Conservation (phyloP, 768 basidiomycete species). For the Serendipita sp. region DNA sequence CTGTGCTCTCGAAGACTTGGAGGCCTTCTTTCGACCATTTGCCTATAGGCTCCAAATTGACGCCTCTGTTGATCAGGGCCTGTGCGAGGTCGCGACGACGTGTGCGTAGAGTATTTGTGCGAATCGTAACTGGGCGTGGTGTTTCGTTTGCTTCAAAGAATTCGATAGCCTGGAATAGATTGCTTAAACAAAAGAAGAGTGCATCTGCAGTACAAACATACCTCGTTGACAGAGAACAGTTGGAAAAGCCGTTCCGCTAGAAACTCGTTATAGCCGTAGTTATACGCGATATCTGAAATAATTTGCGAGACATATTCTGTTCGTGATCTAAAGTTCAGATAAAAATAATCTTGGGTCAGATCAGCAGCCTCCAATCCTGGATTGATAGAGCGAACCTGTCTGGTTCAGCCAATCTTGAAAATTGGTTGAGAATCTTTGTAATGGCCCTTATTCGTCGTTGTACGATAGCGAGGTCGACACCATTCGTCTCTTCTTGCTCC, state of each 20-base stretch:
- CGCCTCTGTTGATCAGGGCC: constrained; percentile 83
- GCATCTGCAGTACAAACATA: constrained; percentile 19
- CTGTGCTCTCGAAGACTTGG: constrained; percentile 93
- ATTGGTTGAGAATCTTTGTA: constrained; percentile 53
- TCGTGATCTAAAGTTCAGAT: constrained; percentile 41
- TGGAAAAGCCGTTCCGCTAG: constrained; percentile 87
- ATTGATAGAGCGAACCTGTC: constrained; percentile 36
- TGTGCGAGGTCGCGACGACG: constrained; percentile 89
- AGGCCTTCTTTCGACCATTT: constrained; percentile 99
- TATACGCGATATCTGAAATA: constrained; percentile 74
- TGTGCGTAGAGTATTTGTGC: constrained; percentile 90
- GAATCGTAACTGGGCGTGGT: constrained; percentile 89
- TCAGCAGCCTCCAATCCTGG: no score
- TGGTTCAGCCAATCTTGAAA: constrained; percentile 46
- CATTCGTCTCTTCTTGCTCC: constrained; percentile 50
- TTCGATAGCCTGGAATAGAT: constrained; percentile 61
- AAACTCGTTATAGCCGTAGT: constrained; percentile 97
- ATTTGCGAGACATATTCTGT: constrained; percentile 84
- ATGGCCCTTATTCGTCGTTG: constrained; percentile 69
- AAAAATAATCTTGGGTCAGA: no score
- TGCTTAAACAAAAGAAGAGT: neutral
- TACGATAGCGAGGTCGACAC: constrained; percentile 57
- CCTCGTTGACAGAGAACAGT: constrained; percentile 85
- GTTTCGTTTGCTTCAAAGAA: constrained; percentile 98
- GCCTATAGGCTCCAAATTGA: constrained; percentile 93